Conservation (phyloP, 2,329 filamentous ascomycete species). For the Pseudogymnoascus sp. region DNA sequence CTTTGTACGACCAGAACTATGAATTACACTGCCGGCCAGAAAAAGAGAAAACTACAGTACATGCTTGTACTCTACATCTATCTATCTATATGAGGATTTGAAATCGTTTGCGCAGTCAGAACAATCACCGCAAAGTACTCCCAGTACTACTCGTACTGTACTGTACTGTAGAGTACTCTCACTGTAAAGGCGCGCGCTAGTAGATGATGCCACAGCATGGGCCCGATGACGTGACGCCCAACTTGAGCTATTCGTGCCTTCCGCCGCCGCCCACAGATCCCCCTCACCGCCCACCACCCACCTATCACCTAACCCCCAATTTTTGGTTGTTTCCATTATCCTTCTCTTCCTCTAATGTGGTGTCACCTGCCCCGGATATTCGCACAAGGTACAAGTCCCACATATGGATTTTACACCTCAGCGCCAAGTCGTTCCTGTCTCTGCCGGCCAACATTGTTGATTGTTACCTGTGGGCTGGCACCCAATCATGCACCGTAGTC, state of each 20-base stretch:
- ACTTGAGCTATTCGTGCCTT: not conserved
- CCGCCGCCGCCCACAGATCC: not conserved
- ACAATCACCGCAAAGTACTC: not conserved
- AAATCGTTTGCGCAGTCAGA: not conserved
- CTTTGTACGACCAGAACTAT: not conserved
- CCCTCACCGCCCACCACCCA: not conserved
- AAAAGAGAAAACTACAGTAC: not conserved
- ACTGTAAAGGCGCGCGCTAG: not conserved
- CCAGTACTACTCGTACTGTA: too few species aligned
- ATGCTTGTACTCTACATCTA: not conserved
- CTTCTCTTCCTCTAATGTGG: conserved; percentile 6
- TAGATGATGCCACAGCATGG: conserved; percentile 6
- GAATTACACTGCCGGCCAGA: not conserved
- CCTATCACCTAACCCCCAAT: not conserved
- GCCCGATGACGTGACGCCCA: conserved; percentile 2
- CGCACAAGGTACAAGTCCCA: not conserved
- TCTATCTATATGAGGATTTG: not conserved
- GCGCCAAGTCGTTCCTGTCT: conserved; percentile 1
- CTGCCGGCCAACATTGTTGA: not conserved
- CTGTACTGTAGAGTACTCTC: too few species aligned
- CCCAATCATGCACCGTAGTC: not conserved
- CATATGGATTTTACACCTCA: not conserved
- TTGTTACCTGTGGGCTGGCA: not conserved
- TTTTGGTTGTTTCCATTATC: conserved; percentile 7
- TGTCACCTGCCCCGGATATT: conserved; percentile 8